Evolutionary conservation across 2,329 filamentous ascomycete species (phyloP).

Genomic region (Colletotrichum caudatum): DNA sequence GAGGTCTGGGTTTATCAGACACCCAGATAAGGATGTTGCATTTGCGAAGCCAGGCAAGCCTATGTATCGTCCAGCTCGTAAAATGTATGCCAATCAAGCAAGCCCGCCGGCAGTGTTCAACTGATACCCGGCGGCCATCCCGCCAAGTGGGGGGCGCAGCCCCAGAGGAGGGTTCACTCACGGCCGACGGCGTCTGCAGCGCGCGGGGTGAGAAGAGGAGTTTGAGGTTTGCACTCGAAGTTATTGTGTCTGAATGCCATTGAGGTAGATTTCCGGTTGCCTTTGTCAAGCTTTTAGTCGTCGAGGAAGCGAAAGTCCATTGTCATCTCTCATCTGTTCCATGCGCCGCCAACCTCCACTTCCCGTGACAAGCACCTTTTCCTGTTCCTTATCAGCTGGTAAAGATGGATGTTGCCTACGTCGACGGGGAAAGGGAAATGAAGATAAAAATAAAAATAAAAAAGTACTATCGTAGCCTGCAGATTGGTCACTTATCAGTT

Average conservation of each 20-base stretch:
- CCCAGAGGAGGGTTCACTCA: slow-evolving; percentile 1
- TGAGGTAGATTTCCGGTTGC: no score
- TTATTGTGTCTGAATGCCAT: neutral
- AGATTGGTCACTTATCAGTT: slow-evolving; percentile 24
- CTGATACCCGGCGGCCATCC: slow-evolving; percentile 38
- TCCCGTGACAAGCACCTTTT: slow-evolving; percentile 15
- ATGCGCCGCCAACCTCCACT: slow-evolving; percentile 26
- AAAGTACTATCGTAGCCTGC: slow-evolving; percentile 13
- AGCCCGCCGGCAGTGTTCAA: neutral
- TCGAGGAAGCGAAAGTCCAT: neutral
- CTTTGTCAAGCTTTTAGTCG: neutral
- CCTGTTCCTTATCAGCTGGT: slow-evolving; percentile 25
- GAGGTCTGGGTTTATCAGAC: neutral
- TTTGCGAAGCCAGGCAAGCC: neutral
- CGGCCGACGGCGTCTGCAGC: slow-evolving; percentile 15
- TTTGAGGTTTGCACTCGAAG: neutral
- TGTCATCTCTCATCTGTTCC: slow-evolving; percentile 19
- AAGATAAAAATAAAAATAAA: neutral
- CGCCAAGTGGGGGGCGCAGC: neutral
- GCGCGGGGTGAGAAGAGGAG: slow-evolving; percentile 17
- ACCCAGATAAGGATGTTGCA: neutral
- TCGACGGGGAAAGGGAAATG: neutral
- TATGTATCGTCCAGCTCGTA: slow-evolving; percentile 4
- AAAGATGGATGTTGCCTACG: slow-evolving; percentile 5
- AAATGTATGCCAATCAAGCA: slow-evolving; percentile 7